Evolutionary conservation across 306 rosid species (phyloP).

Genomic region (Citrullus mucosospermus): DNA sequence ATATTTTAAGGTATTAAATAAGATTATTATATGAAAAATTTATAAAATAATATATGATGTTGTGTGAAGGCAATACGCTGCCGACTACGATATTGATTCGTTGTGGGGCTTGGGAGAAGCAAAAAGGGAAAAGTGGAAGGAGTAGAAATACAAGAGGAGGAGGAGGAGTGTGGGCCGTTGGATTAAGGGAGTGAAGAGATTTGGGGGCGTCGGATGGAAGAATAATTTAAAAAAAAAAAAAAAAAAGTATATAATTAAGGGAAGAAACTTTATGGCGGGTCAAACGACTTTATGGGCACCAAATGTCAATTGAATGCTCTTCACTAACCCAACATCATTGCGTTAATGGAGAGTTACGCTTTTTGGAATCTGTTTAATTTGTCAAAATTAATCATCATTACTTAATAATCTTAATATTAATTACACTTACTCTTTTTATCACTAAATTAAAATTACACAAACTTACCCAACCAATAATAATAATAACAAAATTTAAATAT

Average conservation of each 20-base stretch:
- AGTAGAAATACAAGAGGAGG: background rate
- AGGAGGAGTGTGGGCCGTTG: background rate
- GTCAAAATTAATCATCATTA: conserved; percentile 10
- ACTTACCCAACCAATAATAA: too few species aligned
- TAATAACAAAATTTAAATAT: too few species aligned
- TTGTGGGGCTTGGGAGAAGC: background rate
- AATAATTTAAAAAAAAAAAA: background rate
- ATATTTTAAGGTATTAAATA: too few species aligned
- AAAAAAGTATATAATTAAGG: background rate
- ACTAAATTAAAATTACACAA: too few species aligned
- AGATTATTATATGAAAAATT: too few species aligned
- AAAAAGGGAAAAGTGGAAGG: background rate
- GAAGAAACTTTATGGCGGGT: conserved; percentile 7
- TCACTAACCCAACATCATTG: conserved; percentile 12
- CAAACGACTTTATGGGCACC: background rate
- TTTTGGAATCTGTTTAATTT: background rate
- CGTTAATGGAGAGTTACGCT: background rate
- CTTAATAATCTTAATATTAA: background rate
- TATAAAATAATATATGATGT: too few species aligned
- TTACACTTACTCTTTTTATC: too few species aligned
- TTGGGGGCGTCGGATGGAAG: background rate
- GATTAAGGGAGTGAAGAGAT: background rate
- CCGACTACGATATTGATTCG: conserved; percentile 12
- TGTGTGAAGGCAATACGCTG: background rate
- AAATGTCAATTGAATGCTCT: conserved; percentile 4